phyloP scores from a whole-genome alignment of 495 filamentous ascomycete species.

The Parathielavia hyrcaniae region DNA sequence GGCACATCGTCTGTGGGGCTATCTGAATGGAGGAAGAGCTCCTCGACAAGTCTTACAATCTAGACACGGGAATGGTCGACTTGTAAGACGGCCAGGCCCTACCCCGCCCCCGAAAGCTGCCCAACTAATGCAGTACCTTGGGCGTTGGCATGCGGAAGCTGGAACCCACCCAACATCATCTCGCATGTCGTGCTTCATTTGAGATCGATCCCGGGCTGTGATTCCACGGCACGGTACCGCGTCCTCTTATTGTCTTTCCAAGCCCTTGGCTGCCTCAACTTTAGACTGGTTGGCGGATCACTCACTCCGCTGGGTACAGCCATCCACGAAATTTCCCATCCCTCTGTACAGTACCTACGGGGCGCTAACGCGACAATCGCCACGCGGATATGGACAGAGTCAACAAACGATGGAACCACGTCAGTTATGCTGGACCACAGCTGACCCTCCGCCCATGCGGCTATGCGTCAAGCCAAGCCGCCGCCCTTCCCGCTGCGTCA shows the following conservation, averaged over 20 bases:
- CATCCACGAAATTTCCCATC: background rate
- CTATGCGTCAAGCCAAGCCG: conserved; percentile 8
- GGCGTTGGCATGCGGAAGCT: background rate
- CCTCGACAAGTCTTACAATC: no score
- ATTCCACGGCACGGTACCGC: conserved; percentile 21
- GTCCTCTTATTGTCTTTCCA: background rate
- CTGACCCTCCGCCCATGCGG: conserved; percentile 1
- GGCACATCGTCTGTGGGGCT: no score
- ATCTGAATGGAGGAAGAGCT: no score
- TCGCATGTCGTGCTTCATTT: conserved; percentile 11
- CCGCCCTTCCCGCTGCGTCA: no score
- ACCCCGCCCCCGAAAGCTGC: no score
- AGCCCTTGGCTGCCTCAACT: background rate
- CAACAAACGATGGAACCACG: conserved; percentile 9
- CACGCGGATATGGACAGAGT: background rate
- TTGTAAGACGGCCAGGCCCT: no score
- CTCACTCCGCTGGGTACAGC: background rate
- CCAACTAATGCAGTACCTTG: no score
- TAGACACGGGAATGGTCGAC: background rate
- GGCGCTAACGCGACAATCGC: conserved; percentile 9
- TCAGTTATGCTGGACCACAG: conserved; percentile 1
- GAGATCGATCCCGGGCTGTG: conserved; percentile 35
- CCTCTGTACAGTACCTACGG: background rate
- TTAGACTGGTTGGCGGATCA: background rate
- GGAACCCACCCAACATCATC: background rate